These are phyloP conservation scores for Eucalyptus grandis DNA, from an alignment of 345 rosid genomes.

Conservation along the genomic window DNA sequence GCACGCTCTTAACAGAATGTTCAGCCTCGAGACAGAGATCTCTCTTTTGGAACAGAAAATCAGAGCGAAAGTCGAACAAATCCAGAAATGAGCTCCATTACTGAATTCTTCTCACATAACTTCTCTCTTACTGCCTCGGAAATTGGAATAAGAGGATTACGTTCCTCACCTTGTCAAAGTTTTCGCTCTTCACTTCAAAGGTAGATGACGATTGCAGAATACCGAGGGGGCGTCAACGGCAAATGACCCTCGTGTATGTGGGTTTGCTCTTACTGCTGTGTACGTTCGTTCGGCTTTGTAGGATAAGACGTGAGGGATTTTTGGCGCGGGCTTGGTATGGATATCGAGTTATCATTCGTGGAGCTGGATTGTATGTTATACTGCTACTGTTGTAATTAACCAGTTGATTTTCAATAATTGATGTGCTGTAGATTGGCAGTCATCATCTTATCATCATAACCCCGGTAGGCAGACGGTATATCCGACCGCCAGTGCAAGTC, in stretches of 20 bases:
- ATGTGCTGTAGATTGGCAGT: neutral
- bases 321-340: neutral
- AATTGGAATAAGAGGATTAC: neutral
- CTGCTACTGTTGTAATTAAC: neutral
- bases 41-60: slow-evolving; percentile 37
- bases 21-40: slow-evolving; percentile 33
- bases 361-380: neutral
- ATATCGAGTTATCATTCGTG: neutral
- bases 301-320: neutral
- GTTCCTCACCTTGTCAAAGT: neutral
- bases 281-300: neutral
- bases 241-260: neutral
- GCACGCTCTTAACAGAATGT: slow-evolving; percentile 46
- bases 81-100: slow-evolving; percentile 12
- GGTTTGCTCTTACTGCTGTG: neutral
- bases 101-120: neutral
- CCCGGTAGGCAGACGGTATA: neutral
- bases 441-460: too few species aligned
- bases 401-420: neutral
- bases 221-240: neutral
- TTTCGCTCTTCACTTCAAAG: neutral
- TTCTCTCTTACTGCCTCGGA: neutral
- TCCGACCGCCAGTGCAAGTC: neutral
- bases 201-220: neutral
- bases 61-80: slow-evolving; percentile 21